phyloP scores from a whole-genome alignment of 129 eudicot species.

The Escallonia rubra region DNA sequence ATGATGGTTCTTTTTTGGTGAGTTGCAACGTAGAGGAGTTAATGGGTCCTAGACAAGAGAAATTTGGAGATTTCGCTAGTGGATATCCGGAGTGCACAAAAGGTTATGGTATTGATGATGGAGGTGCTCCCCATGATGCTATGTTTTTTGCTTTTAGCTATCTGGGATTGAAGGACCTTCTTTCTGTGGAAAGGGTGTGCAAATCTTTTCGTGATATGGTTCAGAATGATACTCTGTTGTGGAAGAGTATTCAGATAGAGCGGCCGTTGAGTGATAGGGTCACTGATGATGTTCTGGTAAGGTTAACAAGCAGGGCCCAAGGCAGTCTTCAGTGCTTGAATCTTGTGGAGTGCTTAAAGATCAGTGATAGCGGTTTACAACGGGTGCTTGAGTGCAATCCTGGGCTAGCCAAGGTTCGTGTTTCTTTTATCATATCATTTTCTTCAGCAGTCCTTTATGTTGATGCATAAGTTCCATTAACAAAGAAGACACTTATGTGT shows the following conservation, averaged over 20 bases:
- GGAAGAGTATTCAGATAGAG: slow-evolving; percentile 48
- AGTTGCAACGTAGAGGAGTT: slow-evolving; percentile 12
- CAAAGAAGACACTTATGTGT: no score
- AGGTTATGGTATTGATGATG: neutral
- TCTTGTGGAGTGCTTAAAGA: slow-evolving; percentile 44
- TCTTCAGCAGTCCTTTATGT: neutral
- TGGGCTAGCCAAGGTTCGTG: slow-evolving; percentile 48
- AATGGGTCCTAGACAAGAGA: slow-evolving; percentile 19
- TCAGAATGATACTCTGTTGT: slow-evolving; percentile 45
- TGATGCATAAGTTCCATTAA: no score
- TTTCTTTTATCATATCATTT: neutral
- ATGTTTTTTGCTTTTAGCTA: slow-evolving; percentile 45
- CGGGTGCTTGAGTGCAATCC: slow-evolving; percentile 45
- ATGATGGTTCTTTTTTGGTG: slow-evolving; percentile 2
- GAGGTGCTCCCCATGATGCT: slow-evolving; percentile 50
- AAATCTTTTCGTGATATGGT: slow-evolving; percentile 51
- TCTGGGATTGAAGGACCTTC: slow-evolving; percentile 56
- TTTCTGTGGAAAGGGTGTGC: slow-evolving; percentile 72
- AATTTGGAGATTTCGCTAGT: neutral
- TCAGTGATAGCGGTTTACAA: slow-evolving; percentile 52
- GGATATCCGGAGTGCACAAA: slow-evolving; percentile 1
- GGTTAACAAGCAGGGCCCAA: slow-evolving; percentile 55
- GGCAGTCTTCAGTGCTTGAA: slow-evolving; percentile 55
- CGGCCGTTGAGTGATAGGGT: slow-evolving; percentile 30
- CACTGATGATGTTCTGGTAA: slow-evolving; percentile 46